Evolutionary conservation across 371 early-diverging fungal species (phyloP), one percentile per base, ranked within the genome.

Genomic region (Lichtheimia ramosa): DNA sequence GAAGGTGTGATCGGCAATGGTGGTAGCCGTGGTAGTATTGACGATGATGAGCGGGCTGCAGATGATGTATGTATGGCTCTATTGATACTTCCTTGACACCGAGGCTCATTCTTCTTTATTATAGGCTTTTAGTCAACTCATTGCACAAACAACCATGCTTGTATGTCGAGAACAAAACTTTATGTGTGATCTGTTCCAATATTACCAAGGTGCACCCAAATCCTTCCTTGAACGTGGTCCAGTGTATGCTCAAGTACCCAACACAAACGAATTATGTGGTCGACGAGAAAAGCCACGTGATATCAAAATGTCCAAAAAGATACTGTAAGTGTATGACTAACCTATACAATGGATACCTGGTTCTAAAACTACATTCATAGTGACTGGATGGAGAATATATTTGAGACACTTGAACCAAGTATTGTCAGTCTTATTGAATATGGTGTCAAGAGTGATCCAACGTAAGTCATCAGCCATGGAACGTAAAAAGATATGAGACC

Each of bases 341-440:
- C 5, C 8, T 12, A 21, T 50, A 42, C 39, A 2, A 34, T 34
- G 34, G 34, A 10, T 10, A 8, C 6, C 51, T 7, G 13, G n/a
- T 34, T 16, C 28, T 15, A 23, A 48, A 48, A 10, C 24, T 14
- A n/a, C 3, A 20, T 50, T 46, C 63, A 59, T 63, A 83, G 82
- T 23, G 77, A 84, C 43, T 84, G 87, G 74, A 93, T 95, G 83
- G 94, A 94, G 56, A 82, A 90, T 27, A 74, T 92, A 50, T 96
- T 94, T 71, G 89, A 87, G 48, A 86, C 87, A 5, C 63, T 93
- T 40, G 84, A 87, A 12, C 86, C 92, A 3, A 91, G 89, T 27
- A 65, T 96, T 25, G 80, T 83, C 15, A 65, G 74, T 16, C 70
- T 95, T 43, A 70, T 94, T 6, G 96, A 96, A 43, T 79, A 83